Percentiles rank a stretch among this genome's conserved stretches.
phyloP scores from a whole-genome alignment of 2,329 filamentous ascomycete genomes.

The Trichoderma gracile region DNA sequence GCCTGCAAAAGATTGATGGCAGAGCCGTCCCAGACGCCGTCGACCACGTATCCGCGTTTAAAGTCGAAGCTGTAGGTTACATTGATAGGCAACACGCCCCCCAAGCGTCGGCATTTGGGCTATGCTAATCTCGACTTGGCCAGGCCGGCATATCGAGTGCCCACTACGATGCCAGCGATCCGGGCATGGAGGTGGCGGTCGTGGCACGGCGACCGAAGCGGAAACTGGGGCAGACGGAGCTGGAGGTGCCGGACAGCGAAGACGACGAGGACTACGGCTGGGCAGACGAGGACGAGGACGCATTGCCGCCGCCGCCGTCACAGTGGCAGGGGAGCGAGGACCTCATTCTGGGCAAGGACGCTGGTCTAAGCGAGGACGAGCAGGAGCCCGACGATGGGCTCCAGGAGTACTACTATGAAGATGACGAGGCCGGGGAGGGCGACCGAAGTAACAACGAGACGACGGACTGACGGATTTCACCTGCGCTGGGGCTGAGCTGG shows the following conservation, averaged over 20 bases:
- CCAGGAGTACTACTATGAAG: conserved; percentile 32
- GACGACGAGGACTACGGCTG: conserved; percentile 73
- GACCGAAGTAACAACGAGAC: conserved; percentile 31
- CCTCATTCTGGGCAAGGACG: conserved; percentile 53
- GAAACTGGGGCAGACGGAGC: conserved; percentile 60
- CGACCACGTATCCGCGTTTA: conserved; percentile 51
- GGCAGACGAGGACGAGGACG: conserved; percentile 65
- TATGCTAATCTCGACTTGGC: conserved; percentile 30
- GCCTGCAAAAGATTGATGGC: conserved; percentile 66
- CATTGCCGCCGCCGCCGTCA: conserved; percentile 60
- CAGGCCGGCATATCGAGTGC: conserved; percentile 49
- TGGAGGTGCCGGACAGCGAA: conserved; percentile 63
- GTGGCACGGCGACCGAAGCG: conserved; percentile 54
- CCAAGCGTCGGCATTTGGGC: conserved; percentile 28
- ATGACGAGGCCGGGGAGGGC: conserved; percentile 30
- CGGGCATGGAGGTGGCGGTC: conserved; percentile 39
- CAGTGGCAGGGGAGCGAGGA: conserved; percentile 70
- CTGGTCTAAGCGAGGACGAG: conserved; percentile 45
- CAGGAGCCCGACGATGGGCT: conserved; percentile 40
- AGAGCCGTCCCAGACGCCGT: conserved; percentile 45
- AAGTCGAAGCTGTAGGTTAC: conserved; percentile 47
- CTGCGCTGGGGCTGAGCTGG: conserved; percentile 2
- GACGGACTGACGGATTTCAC: conserved; percentile 6
- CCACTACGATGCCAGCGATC: conserved; percentile 44
- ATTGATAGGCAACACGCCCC: conserved; percentile 2